phyloP scores from a whole-genome alignment of 306 rosid species.

The Canavalia ensiformis region DNA sequence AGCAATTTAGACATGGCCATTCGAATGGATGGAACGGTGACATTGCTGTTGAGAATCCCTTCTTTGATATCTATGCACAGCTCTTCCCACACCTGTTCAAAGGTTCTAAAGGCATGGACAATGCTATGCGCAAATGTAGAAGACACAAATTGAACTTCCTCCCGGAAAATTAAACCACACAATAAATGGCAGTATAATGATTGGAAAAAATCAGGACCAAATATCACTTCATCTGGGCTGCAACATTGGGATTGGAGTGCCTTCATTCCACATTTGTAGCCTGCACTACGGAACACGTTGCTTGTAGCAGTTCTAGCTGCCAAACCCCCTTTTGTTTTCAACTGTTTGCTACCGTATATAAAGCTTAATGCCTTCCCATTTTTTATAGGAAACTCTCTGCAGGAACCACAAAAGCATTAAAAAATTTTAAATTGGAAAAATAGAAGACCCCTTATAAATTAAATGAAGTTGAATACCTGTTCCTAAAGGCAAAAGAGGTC shows the following conservation, averaged over 20 bases:
- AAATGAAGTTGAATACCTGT: conserved; percentile 61
- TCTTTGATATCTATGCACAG: conserved; percentile 71
- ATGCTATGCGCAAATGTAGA: conserved; percentile 95
- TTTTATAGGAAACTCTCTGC: conserved; percentile 80
- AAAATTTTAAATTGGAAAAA: not conserved
- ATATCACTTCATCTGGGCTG: conserved; percentile 96
- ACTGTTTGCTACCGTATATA: conserved; percentile 86
- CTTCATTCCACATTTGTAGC: conserved; percentile 67
- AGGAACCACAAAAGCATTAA: not conserved
- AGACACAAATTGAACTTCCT: conserved; percentile 69
- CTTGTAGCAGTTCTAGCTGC: conserved; percentile 93
- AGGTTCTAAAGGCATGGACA: conserved; percentile 76
- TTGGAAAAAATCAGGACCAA: conserved; percentile 85
- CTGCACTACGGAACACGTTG: conserved; percentile 59
- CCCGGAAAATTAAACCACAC: conserved; percentile 74
- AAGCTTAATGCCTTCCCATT: conserved; percentile 86
- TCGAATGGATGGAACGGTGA: conserved; percentile 67
- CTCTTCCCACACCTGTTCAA: conserved; percentile 90
- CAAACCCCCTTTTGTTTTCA: conserved; percentile 81
- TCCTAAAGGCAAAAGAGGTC: conserved; percentile 93
- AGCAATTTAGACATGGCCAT: conserved; percentile 73
- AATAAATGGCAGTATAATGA: conserved; percentile 91
- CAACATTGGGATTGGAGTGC: conserved; percentile 73
- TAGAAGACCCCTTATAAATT: too few species aligned
- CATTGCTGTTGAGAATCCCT: conserved; percentile 68